Conservation (phyloP, 1,139 yeast genomes). For the Geotrichum phurueaensis region DNA sequence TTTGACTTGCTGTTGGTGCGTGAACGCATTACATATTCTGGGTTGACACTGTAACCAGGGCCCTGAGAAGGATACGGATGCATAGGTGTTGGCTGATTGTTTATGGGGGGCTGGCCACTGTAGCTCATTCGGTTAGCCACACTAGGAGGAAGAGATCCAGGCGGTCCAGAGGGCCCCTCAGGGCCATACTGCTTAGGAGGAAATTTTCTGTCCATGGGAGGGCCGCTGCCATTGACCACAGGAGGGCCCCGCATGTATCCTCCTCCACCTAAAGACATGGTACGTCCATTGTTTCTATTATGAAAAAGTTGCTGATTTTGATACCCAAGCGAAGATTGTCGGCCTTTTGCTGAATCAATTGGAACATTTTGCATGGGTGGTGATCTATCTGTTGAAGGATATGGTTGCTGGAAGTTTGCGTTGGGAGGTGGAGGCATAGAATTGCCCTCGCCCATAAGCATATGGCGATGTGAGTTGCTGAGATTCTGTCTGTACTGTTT, state of each 20-base stretch:
- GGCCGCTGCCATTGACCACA: background rate
- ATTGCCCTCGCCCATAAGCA: constrained; percentile 26
- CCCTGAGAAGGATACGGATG: background rate
- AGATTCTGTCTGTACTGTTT: constrained; percentile 33
- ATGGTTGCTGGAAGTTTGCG: background rate
- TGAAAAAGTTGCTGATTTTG: background rate
- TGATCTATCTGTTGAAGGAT: background rate
- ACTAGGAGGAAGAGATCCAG: too few relatives aligned
- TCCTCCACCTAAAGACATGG: constrained; percentile 10
- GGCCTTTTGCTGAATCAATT: background rate
- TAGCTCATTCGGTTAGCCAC: background rate
- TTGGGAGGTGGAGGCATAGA: constrained; percentile 13
- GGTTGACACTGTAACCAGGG: background rate
- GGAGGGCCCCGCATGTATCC: background rate
- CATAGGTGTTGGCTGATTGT: background rate
- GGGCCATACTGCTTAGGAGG: background rate
- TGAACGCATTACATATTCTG: background rate
- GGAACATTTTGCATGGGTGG: background rate
- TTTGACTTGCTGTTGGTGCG: constrained; percentile 8
- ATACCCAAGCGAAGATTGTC: background rate
- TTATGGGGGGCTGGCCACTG: background rate
- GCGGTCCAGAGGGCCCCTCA: too few relatives aligned
- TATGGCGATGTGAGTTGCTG: constrained; percentile 29
- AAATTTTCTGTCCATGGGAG: background rate
- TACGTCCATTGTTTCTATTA: background rate